A percentile compares a stretch with the other conserved stretches of the same genome.
phyloP scores from a whole-genome alignment of 129 eudicot species.

The Sambucus nigra region DNA sequence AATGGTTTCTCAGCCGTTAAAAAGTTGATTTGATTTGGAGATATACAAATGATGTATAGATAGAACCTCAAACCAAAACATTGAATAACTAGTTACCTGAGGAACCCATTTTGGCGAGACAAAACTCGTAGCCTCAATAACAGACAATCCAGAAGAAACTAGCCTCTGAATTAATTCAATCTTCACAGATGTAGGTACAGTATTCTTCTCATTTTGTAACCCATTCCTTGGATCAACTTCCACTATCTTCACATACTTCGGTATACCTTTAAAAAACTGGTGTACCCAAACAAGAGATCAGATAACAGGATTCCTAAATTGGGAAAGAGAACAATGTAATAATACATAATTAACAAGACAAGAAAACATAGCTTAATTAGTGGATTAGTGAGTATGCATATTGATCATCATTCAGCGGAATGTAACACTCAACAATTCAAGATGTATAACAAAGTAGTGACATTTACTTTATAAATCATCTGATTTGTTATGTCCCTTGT shows the following conservation, averaged over 20 bases:
- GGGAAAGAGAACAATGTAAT: not conserved
- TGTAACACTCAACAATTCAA: slow-evolving; percentile 3
- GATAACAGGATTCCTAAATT: not conserved
- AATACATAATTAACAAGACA: not conserved
- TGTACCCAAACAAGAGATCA: slow-evolving; percentile 12
- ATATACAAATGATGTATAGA: not conserved
- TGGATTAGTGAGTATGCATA: not conserved
- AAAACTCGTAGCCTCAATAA: slow-evolving; percentile 94
- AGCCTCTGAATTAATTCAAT: slow-evolving; percentile 69
- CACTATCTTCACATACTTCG: slow-evolving; percentile 87
- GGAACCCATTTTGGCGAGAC: slow-evolving; percentile 99
- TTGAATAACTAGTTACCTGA: slow-evolving; percentile 45
- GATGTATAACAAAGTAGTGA: not conserved
- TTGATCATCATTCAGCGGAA: slow-evolving; percentile 1
- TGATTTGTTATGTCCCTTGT: slow-evolving; percentile 35
- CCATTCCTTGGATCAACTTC: slow-evolving; percentile 99
- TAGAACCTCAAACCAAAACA: not conserved
- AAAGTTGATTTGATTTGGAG: no score
- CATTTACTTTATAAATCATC: slow-evolving; percentile 26
- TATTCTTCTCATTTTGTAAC: slow-evolving; percentile 71
- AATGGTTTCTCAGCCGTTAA: no score
- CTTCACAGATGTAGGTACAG: slow-evolving; percentile 70
- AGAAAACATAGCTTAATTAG: slow-evolving; percentile 3
- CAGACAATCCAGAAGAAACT: slow-evolving; percentile 72
- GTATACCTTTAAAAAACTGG: slow-evolving; percentile 56